Percentiles rank a stretch among this genome's conserved stretches.
Conservation (phyloP, 805 yeast genomes). For the Metschnikowia picachoensis region DNA sequence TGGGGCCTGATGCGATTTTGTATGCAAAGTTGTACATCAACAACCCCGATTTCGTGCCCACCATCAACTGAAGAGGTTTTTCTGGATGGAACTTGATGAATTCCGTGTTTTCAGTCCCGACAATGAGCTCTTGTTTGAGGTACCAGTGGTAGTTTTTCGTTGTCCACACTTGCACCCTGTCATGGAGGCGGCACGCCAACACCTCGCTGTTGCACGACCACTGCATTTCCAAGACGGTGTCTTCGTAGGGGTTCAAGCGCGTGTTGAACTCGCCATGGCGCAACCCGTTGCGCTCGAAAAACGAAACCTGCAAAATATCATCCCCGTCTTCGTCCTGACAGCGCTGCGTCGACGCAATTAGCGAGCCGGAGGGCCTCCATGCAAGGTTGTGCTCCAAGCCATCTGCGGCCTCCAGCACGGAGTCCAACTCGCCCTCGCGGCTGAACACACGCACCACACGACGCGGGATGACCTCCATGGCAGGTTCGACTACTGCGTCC, state of each 20-base stretch:
- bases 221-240: slow-evolving; percentile 47
- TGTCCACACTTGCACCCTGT: slow-evolving; percentile 83
- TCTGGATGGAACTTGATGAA: slow-evolving; percentile 85
- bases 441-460: slow-evolving; percentile 81
- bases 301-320: slow-evolving; percentile 52
- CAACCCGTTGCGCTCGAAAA: slow-evolving; percentile 91
- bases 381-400: slow-evolving; percentile 68
- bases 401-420: slow-evolving; percentile 87
- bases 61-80: slow-evolving; percentile 69
- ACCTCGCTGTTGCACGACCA: slow-evolving; percentile 86
- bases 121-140: slow-evolving; percentile 70
- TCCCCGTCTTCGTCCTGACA: slow-evolving; percentile 50
- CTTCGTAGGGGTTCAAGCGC: slow-evolving; percentile 48
- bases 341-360: slow-evolving; percentile 80
- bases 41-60: slow-evolving; percentile 50
- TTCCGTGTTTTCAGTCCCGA: slow-evolving; percentile 26
- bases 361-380: slow-evolving; percentile 90
- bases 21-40: slow-evolving; percentile 67
- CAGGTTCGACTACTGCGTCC: slow-evolving; percentile 39
- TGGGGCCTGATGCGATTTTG: slow-evolving; percentile 64
- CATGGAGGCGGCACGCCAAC: slow-evolving; percentile 60
- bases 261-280: slow-evolving; percentile 83
- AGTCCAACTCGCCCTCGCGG: slow-evolving; percentile 71
- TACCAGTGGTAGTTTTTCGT: slow-evolving; percentile 95
- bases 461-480: slow-evolving; percentile 41